Base-by-base conservation (phyloP, 2,329 filamentous ascomycete species). In the Pochonia chlamydosporia region DNA sequence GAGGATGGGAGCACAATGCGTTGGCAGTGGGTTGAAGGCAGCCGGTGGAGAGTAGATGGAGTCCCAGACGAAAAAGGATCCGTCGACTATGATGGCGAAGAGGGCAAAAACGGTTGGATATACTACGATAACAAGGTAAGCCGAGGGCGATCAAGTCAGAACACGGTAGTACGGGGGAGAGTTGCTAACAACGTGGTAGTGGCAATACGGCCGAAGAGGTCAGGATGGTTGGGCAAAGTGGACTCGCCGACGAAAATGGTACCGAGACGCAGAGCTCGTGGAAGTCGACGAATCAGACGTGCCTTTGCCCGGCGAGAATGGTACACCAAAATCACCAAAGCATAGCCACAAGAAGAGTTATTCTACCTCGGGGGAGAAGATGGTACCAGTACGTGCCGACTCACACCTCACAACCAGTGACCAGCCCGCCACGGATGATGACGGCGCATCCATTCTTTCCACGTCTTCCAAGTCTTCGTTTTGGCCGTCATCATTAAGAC, bases 41-140 rank as follows among this genome's bases (percentile, higher is more conserved):
- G 87, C 56, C 81, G 86, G 47, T 99, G 93, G 93, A 81, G 82
- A 46, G 84, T 97, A 23, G 92, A 97, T 57, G 87, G 87, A 1
- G 81, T 81, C 1, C 65, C 75, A 0, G 80, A 82, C 66, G 69
- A 73, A 16, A 55, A 65, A 14, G 63, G 52, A 1, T 50, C 62
- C 0, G 57, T 68, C 4, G 79, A 74, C 50, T 79, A 78, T 53
- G 79, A 82, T 46, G 72, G 73, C 3, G 72, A 79, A 1, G 76
- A 83, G 21, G 85, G 79, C 3, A 82, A 70, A 59, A 79, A 84
- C 56, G 93, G 91, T 1, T 99, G 93, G 93, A 89, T 96, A 31
- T 99, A 93, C 66, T 99, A 96, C 62, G 93, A 99, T 61, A 97
- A 92, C 64, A 96, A 96, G 82, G 89, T 89, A 70, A 51, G 71